phyloP scores from a whole-genome alignment of 2,329 filamentous ascomycete species.

The Ceratocystis huliohia region DNA sequence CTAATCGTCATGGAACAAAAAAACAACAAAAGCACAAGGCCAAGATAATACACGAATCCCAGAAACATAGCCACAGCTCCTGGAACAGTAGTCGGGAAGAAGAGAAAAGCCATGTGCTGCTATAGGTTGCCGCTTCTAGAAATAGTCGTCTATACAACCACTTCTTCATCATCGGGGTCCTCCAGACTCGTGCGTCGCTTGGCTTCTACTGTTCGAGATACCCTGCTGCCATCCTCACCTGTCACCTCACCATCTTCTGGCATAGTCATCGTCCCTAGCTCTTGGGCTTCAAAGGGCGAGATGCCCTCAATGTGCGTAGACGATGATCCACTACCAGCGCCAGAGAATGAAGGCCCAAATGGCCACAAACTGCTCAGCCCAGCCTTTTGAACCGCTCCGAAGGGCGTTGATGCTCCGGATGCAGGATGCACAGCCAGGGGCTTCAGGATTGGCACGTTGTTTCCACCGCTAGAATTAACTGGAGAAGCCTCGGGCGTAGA shows the following conservation, averaged over 20 bases:
- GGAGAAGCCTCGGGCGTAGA: not conserved
- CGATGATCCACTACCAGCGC: conserved; percentile 2
- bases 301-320: conserved; percentile 21
- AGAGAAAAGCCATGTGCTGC: too few species aligned
- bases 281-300: conserved; percentile 21
- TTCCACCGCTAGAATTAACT: conserved; percentile 20
- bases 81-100: too few species aligned
- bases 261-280: conserved; percentile 22
- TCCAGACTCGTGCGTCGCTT: conserved; percentile 45
- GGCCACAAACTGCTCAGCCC: conserved; percentile 45
- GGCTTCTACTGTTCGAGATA: conserved; percentile 39
- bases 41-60: too few species aligned
- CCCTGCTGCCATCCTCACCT: conserved; percentile 33
- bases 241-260: conserved; percentile 25
- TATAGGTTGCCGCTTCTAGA: not conserved
- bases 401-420: conserved; percentile 25
- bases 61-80: too few species aligned
- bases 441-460: conserved; percentile 39
- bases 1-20: too few species aligned
- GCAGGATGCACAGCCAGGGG: conserved; percentile 43
- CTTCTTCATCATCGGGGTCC: conserved; percentile 41
- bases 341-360: conserved; percentile 31
- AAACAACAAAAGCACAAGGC: too few species aligned
- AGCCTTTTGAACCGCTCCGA: conserved; percentile 24
- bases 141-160: conserved; percentile 28